Conservation (phyloP, 2,329 filamentous ascomycete genomes). For the Neonectria faginata region DNA sequence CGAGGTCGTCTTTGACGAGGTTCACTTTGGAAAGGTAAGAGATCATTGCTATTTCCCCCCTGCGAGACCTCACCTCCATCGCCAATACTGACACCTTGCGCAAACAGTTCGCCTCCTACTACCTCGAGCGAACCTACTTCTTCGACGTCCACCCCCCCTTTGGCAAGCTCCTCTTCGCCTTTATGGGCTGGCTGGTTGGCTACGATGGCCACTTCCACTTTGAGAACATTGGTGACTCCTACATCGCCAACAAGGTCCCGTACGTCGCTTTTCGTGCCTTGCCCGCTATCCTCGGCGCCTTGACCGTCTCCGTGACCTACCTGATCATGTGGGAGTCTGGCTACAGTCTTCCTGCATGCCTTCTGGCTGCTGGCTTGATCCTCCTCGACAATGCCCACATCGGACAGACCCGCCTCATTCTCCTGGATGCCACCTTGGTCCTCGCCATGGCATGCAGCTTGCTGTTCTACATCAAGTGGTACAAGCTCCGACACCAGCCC, state of each 20-base stretch:
- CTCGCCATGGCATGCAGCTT: constrained; percentile 97
- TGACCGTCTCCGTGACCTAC: constrained; percentile 95
- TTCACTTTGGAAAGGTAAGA: constrained; percentile 97
- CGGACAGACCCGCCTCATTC: constrained; percentile 93
- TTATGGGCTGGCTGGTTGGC: constrained; percentile 97
- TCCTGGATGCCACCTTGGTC: constrained; percentile 93
- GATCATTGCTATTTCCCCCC: background rate
- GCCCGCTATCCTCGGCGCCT: constrained; percentile 88
- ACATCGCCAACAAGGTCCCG: constrained; percentile 95
- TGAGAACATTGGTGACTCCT: constrained; percentile 99
- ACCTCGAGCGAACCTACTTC: constrained; percentile 97
- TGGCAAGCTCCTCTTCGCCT: constrained; percentile 95
- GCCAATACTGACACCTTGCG: constrained; percentile 31
- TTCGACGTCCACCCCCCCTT: constrained; percentile 99
- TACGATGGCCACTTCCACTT: constrained; percentile 98
- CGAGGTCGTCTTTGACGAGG: constrained; percentile 98
- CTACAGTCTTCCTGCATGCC: constrained; percentile 92
- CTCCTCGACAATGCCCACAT: constrained; percentile 98
- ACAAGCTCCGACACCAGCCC: constrained; percentile 89
- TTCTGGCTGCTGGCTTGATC: constrained; percentile 86
- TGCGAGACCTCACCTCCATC: constrained; percentile 9
- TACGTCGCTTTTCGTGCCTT: constrained; percentile 96
- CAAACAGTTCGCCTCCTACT: constrained; percentile 77
- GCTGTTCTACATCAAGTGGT: constrained; percentile 95
- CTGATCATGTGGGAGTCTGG: constrained; percentile 99